Base-by-base conservation (phyloP, 148 eudicot genomes). In the Fallopia convolvulus region DNA sequence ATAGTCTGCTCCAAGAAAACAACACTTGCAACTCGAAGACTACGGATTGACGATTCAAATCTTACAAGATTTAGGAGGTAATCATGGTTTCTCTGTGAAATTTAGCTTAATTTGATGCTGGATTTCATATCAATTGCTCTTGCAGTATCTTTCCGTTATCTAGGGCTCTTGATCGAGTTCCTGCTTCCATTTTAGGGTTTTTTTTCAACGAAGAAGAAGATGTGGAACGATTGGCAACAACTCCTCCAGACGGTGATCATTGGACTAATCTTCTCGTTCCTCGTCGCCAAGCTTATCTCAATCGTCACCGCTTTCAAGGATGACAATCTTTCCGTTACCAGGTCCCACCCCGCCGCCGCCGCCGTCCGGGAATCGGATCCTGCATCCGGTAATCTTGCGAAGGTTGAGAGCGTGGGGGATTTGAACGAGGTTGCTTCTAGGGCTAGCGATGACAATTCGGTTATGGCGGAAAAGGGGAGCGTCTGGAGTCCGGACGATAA, bases 221-320 rank as follows among this genome's bases (percentile, higher is more conserved):
- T 86, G 86, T 77, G 81, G 21, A 92, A 84, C 13, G 97, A 91
- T 26, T 93, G 90, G 91, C 89, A 82, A 3, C 92, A 88, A 26
- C 87, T 83, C 6, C 30, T 82, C 5, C 98, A 95, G 81, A 90
- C 97, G 32, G 78, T 95, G 3, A 13, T 93, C 44, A 83, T 93
- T 32, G 99, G 98, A 30, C 46, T 96, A 26, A 79, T 96, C 18
- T 91, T 93, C 83, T 93, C 99, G 2, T 93, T 82, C 83, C 88
- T 96, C 10, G 83, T 96, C 12, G 98, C 99, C 0, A 96, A 96
- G 77, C 87, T 96, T 70, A 91, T 96, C 78, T 93, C 99, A 10
- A 32, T 91, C 6, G 83, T 93, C 74, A 85, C 93, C 75, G 85
- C 99, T 5, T 91, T 95, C 84, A 89, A 87, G 46, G 90, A 90